Evolutionary conservation across 1,284 basidiomycete genomes (phyloP).

Genomic region (Tausonia pullulans): DNA sequence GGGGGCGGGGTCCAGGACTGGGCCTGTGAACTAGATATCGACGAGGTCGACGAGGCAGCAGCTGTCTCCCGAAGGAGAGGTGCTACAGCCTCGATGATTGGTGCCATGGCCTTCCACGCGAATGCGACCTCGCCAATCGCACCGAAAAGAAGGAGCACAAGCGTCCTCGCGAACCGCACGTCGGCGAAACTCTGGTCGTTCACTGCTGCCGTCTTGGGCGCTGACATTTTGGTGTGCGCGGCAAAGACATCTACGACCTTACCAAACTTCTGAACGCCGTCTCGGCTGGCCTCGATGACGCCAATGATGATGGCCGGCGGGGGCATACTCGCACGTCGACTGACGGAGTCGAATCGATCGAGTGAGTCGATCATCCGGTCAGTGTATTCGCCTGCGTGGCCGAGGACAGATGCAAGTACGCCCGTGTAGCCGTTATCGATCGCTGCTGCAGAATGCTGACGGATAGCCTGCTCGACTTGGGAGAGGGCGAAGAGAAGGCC

Average conservation of each 20-base stretch:
- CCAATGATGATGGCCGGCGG: constrained; percentile 57
- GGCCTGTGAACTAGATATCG: constrained; percentile 1
- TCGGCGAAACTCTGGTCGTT: constrained; percentile 44
- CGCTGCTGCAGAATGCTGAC: constrained; percentile 77
- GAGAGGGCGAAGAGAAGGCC: constrained; percentile 87
- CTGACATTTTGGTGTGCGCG: constrained; percentile 60
- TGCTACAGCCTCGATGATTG: constrained; percentile 59
- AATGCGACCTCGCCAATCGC: constrained; percentile 77
- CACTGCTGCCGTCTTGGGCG: constrained; percentile 45
- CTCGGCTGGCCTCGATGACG: constrained; percentile 72
- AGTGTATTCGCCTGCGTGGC: constrained; percentile 73
- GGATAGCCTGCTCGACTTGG: constrained; percentile 80
- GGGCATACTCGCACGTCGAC: constrained; percentile 50
- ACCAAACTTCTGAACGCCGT: constrained; percentile 73
- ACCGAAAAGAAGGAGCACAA: constrained; percentile 80
- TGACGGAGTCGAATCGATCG: constrained; percentile 82
- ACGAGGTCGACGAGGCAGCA: background rate
- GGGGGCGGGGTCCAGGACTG: constrained; percentile 14
- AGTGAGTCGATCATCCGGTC: constrained; percentile 73
- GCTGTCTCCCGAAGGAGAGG: constrained; percentile 43
- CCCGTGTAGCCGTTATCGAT: constrained; percentile 76
- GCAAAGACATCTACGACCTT: constrained; percentile 75
- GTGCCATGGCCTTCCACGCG: constrained; percentile 71
- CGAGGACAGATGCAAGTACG: constrained; percentile 68
- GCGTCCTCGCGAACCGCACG: constrained; percentile 73